Conservation (phyloP, 2,329 filamentous ascomycete genomes). For the Calycina herbarum region DNA sequence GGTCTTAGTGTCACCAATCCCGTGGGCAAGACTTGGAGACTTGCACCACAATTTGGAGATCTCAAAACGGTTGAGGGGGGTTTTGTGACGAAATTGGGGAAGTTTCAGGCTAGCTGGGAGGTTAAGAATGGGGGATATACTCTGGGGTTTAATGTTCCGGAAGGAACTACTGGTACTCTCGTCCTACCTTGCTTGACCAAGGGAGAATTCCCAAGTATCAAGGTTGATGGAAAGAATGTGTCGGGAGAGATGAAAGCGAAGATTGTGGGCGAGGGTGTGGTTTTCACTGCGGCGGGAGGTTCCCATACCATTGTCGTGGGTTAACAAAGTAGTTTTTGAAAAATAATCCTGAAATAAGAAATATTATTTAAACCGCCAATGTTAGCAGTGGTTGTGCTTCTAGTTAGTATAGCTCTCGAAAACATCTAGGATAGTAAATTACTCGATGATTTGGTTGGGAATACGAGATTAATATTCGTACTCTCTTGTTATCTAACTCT, state of each 20-base stretch:
- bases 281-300: slow-evolving; percentile 1
- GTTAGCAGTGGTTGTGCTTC: no score
- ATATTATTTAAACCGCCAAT: neutral
- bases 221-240: slow-evolving; percentile 6
- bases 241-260: neutral
- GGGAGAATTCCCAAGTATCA: neutral
- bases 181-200: slow-evolving; percentile 10
- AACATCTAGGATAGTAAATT: no score
- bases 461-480: no score
- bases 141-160: slow-evolving; percentile 19
- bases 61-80: slow-evolving; percentile 42
- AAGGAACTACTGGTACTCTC: slow-evolving; percentile 18
- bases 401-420: no score
- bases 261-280: neutral
- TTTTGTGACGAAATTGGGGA: slow-evolving; percentile 42
- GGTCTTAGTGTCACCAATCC: slow-evolving; percentile 42
- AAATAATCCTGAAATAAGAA: neutral
- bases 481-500: no score
- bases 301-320: neutral
- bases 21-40: slow-evolving; percentile 40
- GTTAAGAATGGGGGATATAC: slow-evolving; percentile 29
- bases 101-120: slow-evolving; percentile 39
- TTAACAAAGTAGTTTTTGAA: neutral
- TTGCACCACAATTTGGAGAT: slow-evolving; percentile 45
- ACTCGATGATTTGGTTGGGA: no score